phyloP scores from a whole-genome alignment of 768 basidiomycete species.

The Mrakia frigida region DNA sequence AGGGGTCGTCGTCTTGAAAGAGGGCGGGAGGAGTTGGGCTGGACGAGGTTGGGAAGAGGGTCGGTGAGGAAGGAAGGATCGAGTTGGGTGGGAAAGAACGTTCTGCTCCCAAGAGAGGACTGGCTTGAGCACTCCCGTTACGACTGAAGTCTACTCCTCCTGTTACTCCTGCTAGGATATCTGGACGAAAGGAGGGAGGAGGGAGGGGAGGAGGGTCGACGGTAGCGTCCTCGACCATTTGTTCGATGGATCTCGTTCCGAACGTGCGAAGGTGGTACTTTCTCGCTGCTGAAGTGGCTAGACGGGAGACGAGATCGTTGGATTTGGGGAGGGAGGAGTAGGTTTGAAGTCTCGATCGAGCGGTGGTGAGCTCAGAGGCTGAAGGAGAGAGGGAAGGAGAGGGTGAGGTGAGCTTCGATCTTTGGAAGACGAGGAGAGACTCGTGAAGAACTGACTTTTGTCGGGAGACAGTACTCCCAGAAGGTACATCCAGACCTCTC shows the following conservation, averaged over 20 bases:
- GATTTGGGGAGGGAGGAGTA: slow-evolving; percentile 1
- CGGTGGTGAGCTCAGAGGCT: slow-evolving; percentile 19
- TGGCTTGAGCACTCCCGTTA: background rate
- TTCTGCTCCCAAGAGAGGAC: background rate
- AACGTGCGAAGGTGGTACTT: slow-evolving; percentile 18
- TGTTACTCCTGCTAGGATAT: background rate
- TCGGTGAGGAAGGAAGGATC: background rate
- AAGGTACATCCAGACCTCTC: slow-evolving; percentile 29
- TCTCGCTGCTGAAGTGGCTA: background rate
- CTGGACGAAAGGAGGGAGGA: background rate
- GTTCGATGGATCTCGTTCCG: slow-evolving; percentile 5
- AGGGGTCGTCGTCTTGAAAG: background rate
- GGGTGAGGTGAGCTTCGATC: background rate
- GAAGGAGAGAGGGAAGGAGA: background rate
- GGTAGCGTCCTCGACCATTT: slow-evolving; percentile 1
- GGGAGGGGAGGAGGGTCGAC: background rate
- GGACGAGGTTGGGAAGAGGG: background rate
- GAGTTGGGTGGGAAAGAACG: background rate
- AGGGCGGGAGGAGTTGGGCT: background rate
- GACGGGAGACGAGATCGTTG: slow-evolving; percentile 16
- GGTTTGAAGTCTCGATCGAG: slow-evolving; percentile 8
- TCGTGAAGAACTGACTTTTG: slow-evolving; percentile 1
- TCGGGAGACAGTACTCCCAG: slow-evolving; percentile 11
- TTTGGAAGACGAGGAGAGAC: background rate
- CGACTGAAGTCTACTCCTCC: background rate